These are phyloP conservation scores for Rhododendron griersonianum DNA, from an alignment of 148 eudicot species.

Conservation along the genomic window DNA sequence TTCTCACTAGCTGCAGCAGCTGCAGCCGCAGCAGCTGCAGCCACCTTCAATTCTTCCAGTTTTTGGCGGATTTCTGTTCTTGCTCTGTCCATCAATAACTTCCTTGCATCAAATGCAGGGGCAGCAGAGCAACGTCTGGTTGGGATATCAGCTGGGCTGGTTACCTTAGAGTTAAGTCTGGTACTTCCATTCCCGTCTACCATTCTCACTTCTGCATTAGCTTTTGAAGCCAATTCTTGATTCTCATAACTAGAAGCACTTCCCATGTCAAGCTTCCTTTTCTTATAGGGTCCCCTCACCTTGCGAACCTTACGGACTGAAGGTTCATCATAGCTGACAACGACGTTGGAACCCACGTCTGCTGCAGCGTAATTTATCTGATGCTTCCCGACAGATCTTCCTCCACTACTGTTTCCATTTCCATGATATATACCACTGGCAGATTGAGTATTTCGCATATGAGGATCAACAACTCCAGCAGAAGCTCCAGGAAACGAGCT, in stretches of 20 bases:
- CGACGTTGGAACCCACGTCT: conserved; percentile 31
- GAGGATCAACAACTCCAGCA: conserved; percentile 44
- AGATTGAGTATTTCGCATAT: conserved; percentile 33
- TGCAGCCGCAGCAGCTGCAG: conserved; percentile 20
- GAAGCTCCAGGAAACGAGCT: conserved; percentile 52
- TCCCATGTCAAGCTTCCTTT: conserved; percentile 53
- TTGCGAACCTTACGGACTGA: conserved; percentile 38
- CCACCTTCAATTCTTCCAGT: conserved; percentile 53
- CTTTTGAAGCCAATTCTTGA: conserved; percentile 30
- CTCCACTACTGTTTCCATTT: conserved; percentile 37
- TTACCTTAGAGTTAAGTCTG: conserved; percentile 26
- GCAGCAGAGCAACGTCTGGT: conserved; percentile 35
- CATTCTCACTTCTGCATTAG: conserved; percentile 30
- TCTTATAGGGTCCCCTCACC: conserved; percentile 57
- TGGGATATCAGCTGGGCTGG: conserved; percentile 23
- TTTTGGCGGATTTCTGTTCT: conserved; percentile 52
- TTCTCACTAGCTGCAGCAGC: conserved; percentile 32
- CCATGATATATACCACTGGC: conserved; percentile 27
- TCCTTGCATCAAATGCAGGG: conserved; percentile 63
- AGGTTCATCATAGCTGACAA: conserved; percentile 32
- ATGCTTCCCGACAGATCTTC: conserved; percentile 29
- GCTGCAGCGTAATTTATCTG: conserved; percentile 20
- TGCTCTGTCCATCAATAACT: conserved; percentile 69
- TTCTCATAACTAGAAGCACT: conserved; percentile 21
- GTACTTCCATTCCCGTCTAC: conserved; percentile 38